A percentile compares a stretch with the other conserved stretches of the same genome.
Evolutionary conservation across 1,284 basidiomycete genomes (phyloP).

Genomic region (Apiotrichum montevideense): DNA sequence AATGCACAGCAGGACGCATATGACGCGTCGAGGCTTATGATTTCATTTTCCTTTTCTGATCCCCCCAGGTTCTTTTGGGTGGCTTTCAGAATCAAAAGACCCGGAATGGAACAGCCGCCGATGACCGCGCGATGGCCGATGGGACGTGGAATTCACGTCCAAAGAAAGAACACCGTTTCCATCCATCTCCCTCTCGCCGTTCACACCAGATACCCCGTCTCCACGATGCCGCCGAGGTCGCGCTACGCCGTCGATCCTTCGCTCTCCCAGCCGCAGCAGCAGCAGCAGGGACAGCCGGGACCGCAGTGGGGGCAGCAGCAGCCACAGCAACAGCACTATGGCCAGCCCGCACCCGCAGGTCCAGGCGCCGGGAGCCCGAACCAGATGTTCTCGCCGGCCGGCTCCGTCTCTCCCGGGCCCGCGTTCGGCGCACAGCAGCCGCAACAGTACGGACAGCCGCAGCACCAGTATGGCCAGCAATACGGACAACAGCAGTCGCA

Average conservation of each 20-base stretch:
- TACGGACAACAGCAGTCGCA: conserved; percentile 15
- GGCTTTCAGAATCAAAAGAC: no score
- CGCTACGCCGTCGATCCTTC: conserved; percentile 46
- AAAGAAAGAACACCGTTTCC: neutral
- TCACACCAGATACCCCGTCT: neutral
- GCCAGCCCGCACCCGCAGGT: neutral
- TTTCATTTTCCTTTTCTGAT: no score
- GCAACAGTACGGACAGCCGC: neutral
- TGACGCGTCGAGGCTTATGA: no score
- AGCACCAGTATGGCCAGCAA: conserved; percentile 12
- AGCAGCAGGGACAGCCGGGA: conserved; percentile 17
- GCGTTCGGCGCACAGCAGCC: no score
- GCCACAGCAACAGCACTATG: conserved; percentile 7
- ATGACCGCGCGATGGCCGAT: no score
- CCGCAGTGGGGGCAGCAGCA: conserved; percentile 19
- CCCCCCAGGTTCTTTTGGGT: no score
- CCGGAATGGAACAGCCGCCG: no score
- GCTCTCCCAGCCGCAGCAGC: conserved; percentile 23
- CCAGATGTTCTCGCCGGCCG: neutral
- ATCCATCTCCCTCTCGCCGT: neutral
- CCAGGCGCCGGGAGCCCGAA: neutral
- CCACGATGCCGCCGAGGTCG: conserved; percentile 39
- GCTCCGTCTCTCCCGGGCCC: neutral
- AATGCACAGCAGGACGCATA: no score
- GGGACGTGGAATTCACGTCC: neutral